These are phyloP conservation scores for Crithidia fasciculata DNA, from an alignment of 208 protist species.

Conservation along the genomic window DNA sequence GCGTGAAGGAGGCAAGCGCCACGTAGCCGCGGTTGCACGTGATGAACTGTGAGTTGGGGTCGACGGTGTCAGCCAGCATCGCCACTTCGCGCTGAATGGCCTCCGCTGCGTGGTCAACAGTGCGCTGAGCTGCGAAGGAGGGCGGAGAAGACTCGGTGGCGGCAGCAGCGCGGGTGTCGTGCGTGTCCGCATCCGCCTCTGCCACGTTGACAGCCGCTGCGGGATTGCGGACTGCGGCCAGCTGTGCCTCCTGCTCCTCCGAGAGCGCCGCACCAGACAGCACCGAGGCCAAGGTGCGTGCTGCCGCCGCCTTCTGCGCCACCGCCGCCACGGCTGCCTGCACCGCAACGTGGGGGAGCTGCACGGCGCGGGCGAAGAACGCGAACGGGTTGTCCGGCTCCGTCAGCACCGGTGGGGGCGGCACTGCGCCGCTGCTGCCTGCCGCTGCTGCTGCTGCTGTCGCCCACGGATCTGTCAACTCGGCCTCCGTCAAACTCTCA, in stretches of 20 bases:
- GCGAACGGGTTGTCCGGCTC: background rate
- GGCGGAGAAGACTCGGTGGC: no score
- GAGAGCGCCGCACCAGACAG: conserved; percentile 9
- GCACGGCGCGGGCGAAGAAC: conserved; percentile 4
- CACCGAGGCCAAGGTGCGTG: conserved; percentile 14
- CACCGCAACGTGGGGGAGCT: conserved; percentile 16
- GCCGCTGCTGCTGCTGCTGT: no score
- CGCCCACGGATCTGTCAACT: background rate
- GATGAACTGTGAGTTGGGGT: background rate
- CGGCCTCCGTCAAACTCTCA: background rate
- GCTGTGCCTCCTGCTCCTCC: conserved; percentile 8
- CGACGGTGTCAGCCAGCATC: background rate
- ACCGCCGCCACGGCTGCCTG: background rate
- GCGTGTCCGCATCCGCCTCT: no score
- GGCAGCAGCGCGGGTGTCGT: no score
- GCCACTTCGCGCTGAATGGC: background rate
- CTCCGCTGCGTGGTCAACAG: background rate
- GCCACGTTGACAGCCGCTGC: background rate
- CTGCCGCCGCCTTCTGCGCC: background rate
- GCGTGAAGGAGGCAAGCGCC: background rate
- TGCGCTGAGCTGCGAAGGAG: no score
- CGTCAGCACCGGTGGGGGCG: no score
- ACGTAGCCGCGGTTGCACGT: conserved; percentile 7
- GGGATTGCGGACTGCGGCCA: background rate
- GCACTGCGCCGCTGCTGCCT: no score